phyloP scores from a whole-genome alignment of 805 yeast genomes.

The Ogataea siamensis region DNA sequence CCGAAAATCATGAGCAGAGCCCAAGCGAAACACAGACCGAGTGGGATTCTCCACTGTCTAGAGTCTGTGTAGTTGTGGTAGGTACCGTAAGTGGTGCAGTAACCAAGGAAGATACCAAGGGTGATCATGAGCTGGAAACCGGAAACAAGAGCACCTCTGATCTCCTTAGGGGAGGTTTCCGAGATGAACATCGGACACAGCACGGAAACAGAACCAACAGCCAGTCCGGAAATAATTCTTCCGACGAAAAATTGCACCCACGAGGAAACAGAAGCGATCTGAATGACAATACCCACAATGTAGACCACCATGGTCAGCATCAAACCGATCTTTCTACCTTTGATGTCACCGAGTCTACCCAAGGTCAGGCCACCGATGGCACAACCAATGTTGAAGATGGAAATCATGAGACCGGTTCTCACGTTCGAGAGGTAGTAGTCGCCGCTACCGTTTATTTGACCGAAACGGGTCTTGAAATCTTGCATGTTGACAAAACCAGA shows the following conservation, averaged over 20 bases:
- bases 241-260: conserved; percentile 71
- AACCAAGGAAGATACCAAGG: conserved; percentile 68
- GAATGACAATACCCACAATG: conserved; percentile 59
- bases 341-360: conserved; percentile 54
- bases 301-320: conserved; percentile 53
- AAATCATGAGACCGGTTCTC: conserved; percentile 61
- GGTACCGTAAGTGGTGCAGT: conserved; percentile 65
- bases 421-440: conserved; percentile 45
- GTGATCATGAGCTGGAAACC: conserved; percentile 70
- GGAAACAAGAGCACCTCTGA: conserved; percentile 70
- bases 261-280: conserved; percentile 48
- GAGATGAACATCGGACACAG: conserved; percentile 59
- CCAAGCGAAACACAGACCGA: conserved; percentile 52
- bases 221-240: conserved; percentile 55
- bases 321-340: conserved; percentile 60
- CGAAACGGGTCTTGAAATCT: conserved; percentile 55
- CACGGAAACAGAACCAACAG: conserved; percentile 54
- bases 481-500: conserved; percentile 67
- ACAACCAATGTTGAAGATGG: conserved; percentile 70
- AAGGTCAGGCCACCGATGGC: conserved; percentile 67
- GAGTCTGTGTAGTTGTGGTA: conserved; percentile 46
- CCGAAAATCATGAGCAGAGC: conserved; percentile 48
- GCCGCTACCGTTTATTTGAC: conserved; percentile 43
- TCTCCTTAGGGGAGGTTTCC: conserved; percentile 66
- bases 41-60: conserved; percentile 67